A percentile compares a stretch with the other conserved stretches of the same genome.
Evolutionary conservation across 805 yeast species (phyloP).

Genomic region (Candida ortonii): DNA sequence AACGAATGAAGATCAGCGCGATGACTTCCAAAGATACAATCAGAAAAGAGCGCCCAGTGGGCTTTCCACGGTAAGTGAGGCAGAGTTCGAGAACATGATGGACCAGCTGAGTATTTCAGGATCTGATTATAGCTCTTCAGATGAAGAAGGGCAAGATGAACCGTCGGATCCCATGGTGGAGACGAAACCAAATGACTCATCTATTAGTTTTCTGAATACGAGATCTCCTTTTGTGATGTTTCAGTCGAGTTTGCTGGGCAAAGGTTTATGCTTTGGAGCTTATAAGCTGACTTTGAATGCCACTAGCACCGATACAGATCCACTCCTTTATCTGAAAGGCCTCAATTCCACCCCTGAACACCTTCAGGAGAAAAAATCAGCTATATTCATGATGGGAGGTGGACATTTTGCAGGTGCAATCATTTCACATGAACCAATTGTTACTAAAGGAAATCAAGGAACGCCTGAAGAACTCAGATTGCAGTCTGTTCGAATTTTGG

Average conservation of each 20-base stretch:
- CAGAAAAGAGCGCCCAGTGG: slow-evolving; percentile 49
- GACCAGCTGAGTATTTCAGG: slow-evolving; percentile 61
- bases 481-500: slow-evolving; percentile 63
- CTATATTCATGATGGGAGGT: slow-evolving; percentile 91
- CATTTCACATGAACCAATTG: slow-evolving; percentile 63
- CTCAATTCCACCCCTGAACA: slow-evolving; percentile 17
- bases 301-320: slow-evolving; percentile 39
- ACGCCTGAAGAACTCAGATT: slow-evolving; percentile 48
- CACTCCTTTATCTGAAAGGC: slow-evolving; percentile 44
- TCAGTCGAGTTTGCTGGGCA: slow-evolving; percentile 44
- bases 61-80: slow-evolving; percentile 47
- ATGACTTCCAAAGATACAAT: slow-evolving; percentile 39
- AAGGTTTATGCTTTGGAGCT: slow-evolving; percentile 54
- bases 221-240: slow-evolving; percentile 68
- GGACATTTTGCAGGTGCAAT: slow-evolving; percentile 98
- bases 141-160: slow-evolving; percentile 15
- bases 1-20: slow-evolving; percentile 1
- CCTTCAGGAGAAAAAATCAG: slow-evolving; percentile 47
- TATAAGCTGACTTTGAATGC: slow-evolving; percentile 61
- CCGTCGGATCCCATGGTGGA: not conserved
- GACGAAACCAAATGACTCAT: slow-evolving; percentile 25
- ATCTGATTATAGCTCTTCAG: slow-evolving; percentile 42
- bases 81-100: slow-evolving; percentile 54
- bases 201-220: slow-evolving; percentile 56
- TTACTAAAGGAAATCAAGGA: slow-evolving; percentile 54